Conservation (phyloP, 176 grass and related monocot species). For the Tillandsia fasciculata region DNA sequence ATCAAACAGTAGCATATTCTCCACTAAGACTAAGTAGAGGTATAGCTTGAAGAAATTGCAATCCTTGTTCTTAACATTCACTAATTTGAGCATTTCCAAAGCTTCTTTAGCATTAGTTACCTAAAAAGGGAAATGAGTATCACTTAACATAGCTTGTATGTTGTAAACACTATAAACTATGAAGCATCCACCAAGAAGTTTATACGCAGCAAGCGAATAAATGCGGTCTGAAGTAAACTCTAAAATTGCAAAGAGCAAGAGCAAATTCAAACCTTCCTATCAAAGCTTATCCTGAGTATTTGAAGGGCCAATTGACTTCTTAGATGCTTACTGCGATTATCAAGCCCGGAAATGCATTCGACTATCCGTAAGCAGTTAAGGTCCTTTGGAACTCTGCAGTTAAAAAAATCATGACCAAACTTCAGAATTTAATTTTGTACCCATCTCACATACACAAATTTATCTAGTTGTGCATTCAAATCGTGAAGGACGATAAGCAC, state of each 20-base stretch:
- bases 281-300: constrained; percentile 52
- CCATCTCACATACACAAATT: too few relatives aligned
- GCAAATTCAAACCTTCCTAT: constrained; percentile 44
- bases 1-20: constrained; percentile 55
- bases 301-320: constrained; percentile 75
- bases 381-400: constrained; percentile 55
- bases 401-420: neutral
- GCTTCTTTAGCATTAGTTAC: constrained; percentile 44
- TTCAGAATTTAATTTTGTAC: too few relatives aligned
- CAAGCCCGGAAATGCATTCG: constrained; percentile 45
- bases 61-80: constrained; percentile 64
- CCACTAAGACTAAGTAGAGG: constrained; percentile 56
- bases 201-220: neutral
- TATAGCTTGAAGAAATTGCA: constrained; percentile 60
- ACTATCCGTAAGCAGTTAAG: constrained; percentile 78
- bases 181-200: neutral
- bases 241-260: neutral
- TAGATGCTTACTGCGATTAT: constrained; percentile 47
- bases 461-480: too few relatives aligned
- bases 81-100: constrained; percentile 40
- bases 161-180: neutral
- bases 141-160: neutral
- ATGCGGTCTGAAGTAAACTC: neutral
- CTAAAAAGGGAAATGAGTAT: constrained; percentile 21
- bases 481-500: neutral